A percentile compares a stretch with the other conserved stretches of the same genome.
Conservation (phyloP, 2,329 filamentous ascomycete genomes). For the Teratosphaeria epicoccoides region DNA sequence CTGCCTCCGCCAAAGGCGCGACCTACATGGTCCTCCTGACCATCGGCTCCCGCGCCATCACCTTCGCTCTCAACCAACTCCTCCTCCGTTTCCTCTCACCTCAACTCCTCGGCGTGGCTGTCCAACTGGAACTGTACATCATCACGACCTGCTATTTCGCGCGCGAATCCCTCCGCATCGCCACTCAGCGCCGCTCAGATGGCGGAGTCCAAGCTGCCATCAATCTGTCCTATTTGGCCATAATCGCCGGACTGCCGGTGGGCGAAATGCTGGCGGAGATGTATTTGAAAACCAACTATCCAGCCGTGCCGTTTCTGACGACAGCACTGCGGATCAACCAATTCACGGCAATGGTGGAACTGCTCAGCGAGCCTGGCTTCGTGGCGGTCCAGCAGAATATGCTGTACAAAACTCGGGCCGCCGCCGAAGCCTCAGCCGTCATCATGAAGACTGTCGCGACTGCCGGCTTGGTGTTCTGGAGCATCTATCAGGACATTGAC, state of each 20-base stretch:
- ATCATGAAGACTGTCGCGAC: slow-evolving; percentile 66
- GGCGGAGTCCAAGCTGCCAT: slow-evolving; percentile 60
- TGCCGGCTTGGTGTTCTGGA: slow-evolving; percentile 59
- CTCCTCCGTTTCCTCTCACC: slow-evolving; percentile 82
- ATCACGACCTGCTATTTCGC: slow-evolving; percentile 92
- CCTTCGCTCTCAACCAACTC: slow-evolving; percentile 85
- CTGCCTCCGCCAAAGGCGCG: slow-evolving; percentile 56
- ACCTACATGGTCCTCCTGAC: slow-evolving; percentile 82
- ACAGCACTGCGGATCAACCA: slow-evolving; percentile 46
- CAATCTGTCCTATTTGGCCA: slow-evolving; percentile 76
- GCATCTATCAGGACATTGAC: slow-evolving; percentile 41
- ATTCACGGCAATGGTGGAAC: slow-evolving; percentile 56
- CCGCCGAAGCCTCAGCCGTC: slow-evolving; percentile 74
- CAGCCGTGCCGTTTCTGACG: slow-evolving; percentile 51
- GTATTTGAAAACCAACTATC: slow-evolving; percentile 51
- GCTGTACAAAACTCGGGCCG: slow-evolving; percentile 67
- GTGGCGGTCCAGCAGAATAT: slow-evolving; percentile 74
- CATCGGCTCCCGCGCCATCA: slow-evolving; percentile 73
- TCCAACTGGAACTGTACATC: slow-evolving; percentile 87
- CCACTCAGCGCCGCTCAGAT: slow-evolving; percentile 60
- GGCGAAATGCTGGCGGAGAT: slow-evolving; percentile 54
- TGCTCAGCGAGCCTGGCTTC: slow-evolving; percentile 80
- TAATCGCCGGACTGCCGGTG: slow-evolving; percentile 46
- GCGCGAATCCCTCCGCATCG: slow-evolving; percentile 81
- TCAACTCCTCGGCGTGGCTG: slow-evolving; percentile 69